Evolutionary conservation across 169 alveolate species (phyloP).

Genomic region (Cryptosporidium felis): DNA sequence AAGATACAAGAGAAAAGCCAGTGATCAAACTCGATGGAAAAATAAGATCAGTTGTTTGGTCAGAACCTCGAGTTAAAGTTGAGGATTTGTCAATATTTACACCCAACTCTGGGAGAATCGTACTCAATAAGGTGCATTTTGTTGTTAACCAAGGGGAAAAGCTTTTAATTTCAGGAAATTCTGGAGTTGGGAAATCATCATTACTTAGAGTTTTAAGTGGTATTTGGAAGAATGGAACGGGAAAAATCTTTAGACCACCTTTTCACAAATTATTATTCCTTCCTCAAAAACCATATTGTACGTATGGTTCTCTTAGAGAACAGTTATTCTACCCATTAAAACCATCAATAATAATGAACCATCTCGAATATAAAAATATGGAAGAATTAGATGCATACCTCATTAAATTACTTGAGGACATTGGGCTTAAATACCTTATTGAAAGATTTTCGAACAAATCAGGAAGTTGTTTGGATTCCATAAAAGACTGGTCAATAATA

Average conservation of each 20-base stretch:
- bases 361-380: background rate
- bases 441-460: background rate
- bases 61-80: conserved; percentile 2
- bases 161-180: conserved; percentile 55
- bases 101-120: conserved; percentile 8
- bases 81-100: conserved; percentile 20
- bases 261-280: conserved; percentile 10
- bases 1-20: background rate
- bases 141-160: conserved; percentile 16
- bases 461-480: conserved; percentile 32
- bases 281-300: conserved; percentile 72
- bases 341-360: background rate
- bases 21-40: background rate
- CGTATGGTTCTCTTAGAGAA: conserved; percentile 46
- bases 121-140: background rate
- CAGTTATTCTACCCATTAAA: conserved; percentile 60
- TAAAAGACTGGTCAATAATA: conserved; percentile 65
- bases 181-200: conserved; percentile 72
- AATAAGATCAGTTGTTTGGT: conserved; percentile 61
- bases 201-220: conserved; percentile 54
- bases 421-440: conserved; percentile 33
- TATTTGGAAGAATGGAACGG: conserved; percentile 69
- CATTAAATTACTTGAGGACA: background rate
- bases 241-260: conserved; percentile 56
- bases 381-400: conserved; percentile 28